A percentile compares a stretch with the other conserved stretches of the same genome.
These are phyloP conservation scores for Coniella vitis DNA, from an alignment of 2,329 filamentous ascomycete genomes.

Conservation along the genomic window DNA sequence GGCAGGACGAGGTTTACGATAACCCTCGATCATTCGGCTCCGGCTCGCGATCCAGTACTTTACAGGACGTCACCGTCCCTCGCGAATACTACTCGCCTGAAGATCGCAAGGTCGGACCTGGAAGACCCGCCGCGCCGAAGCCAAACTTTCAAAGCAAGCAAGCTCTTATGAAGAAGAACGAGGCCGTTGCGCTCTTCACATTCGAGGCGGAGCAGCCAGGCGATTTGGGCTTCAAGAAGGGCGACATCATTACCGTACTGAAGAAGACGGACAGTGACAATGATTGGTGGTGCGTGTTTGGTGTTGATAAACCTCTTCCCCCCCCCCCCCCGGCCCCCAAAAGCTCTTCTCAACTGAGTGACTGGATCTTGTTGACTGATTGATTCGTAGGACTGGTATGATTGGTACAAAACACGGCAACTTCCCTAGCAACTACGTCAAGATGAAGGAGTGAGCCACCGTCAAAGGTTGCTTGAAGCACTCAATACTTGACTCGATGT, in stretches of 20 bases:
- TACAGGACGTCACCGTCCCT: slow-evolving; percentile 31
- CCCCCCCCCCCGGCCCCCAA: too few relatives aligned
- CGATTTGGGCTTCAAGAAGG: slow-evolving; percentile 94
- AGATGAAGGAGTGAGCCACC: slow-evolving; percentile 47
- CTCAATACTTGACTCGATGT: too few relatives aligned
- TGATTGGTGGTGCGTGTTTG: slow-evolving; percentile 75
- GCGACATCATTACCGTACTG: slow-evolving; percentile 87
- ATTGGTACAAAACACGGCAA: slow-evolving; percentile 81
- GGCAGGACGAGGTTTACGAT: slow-evolving; percentile 72
- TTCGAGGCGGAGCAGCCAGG: slow-evolving; percentile 93
- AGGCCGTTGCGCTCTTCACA: slow-evolving; percentile 85
- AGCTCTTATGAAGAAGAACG: slow-evolving; percentile 57
- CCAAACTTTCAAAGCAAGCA: slow-evolving; percentile 66
- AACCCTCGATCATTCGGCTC: slow-evolving; percentile 36
- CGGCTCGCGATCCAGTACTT: slow-evolving; percentile 45
- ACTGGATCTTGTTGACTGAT: slow-evolving; percentile 8
- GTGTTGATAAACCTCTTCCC: background rate
- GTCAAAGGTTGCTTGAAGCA: background rate
- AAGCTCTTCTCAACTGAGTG: background rate
- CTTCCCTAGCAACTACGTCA: slow-evolving; percentile 79
- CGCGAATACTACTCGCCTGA: slow-evolving; percentile 29
- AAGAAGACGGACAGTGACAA: slow-evolving; percentile 92
- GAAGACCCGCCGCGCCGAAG: slow-evolving; percentile 80
- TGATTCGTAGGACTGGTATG: slow-evolving; percentile 65
- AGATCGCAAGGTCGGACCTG: slow-evolving; percentile 52